Evolutionary conservation across 2,329 filamentous ascomycete species (phyloP).

Genomic region (Ophiocordyceps camponoti-floridani): DNA sequence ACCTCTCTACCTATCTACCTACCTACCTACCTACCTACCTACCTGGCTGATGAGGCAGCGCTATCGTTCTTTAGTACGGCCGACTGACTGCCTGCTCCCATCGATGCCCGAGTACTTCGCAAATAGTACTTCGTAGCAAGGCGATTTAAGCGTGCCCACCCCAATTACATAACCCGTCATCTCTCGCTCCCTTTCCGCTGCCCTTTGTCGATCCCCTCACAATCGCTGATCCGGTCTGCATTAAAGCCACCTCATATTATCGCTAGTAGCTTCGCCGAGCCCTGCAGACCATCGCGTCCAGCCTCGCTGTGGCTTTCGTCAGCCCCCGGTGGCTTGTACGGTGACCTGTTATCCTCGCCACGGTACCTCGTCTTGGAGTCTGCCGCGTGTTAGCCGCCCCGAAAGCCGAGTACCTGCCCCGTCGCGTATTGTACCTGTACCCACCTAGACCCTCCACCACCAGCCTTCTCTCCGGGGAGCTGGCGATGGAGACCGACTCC

Average conservation of each 20-base stretch:
- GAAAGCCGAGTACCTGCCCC: neutral
- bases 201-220: neutral
- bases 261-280: no score
- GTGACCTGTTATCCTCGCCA: neutral
- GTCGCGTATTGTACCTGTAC: neutral
- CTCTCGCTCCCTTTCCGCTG: no score
- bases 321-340: neutral
- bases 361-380: neutral
- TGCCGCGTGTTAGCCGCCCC: neutral
- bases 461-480: neutral
- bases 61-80: no score
- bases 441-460: neutral
- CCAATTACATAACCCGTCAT: no score
- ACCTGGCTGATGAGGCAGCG: no score
- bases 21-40: no score
- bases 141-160: no score
- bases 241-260: neutral
- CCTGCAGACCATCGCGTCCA: neutral
- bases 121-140: no score
- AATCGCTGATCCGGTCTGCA: neutral
- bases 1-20: no score
- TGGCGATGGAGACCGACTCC: conserved; percentile 1
- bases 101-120: no score
- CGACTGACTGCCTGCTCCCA: no score
- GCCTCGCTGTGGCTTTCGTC: conserved; percentile 1